Percentiles rank a stretch among this genome's conserved stretches.
Conservation (phyloP, 2,329 filamentous ascomycete genomes). For the Apiospora hydei region DNA sequence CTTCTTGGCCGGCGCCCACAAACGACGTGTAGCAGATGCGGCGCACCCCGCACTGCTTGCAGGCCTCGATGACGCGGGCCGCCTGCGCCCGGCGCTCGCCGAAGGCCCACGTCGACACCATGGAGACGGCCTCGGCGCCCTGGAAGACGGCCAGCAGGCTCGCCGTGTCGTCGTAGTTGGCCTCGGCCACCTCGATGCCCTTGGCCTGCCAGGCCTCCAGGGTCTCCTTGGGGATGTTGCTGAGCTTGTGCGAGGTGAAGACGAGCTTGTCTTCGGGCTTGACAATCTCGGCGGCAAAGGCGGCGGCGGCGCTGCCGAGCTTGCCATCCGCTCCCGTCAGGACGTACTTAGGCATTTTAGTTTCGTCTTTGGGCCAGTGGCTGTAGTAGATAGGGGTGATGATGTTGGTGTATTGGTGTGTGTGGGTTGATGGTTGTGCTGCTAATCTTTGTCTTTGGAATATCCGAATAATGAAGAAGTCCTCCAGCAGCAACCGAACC, state of each 20-base stretch:
- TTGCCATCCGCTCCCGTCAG: conserved; percentile 31
- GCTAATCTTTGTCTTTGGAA: neutral
- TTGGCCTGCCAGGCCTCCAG: conserved; percentile 24
- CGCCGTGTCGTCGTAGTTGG: conserved; percentile 31
- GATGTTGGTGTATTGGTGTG: neutral
- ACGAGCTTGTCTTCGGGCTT: conserved; percentile 31
- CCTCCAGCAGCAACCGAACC: neutral
- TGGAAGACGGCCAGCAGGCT: conserved; percentile 30
- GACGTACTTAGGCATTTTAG: conserved; percentile 31
- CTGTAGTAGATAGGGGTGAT: neutral
- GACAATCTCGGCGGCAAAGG: conserved; percentile 28
- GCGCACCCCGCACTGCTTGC: conserved; percentile 28
- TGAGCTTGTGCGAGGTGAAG: conserved; percentile 27
- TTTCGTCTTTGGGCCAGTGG: neutral
- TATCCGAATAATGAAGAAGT: neutral
- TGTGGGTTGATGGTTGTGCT: neutral
- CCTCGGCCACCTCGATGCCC: conserved; percentile 27
- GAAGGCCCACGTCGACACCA: conserved; percentile 34
- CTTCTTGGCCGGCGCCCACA: conserved; percentile 30
- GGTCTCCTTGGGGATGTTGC: conserved; percentile 25
- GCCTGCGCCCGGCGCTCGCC: conserved; percentile 30
- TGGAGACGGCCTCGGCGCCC: conserved; percentile 34
- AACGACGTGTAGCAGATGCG: conserved; percentile 35
- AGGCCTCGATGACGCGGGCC: conserved; percentile 31
- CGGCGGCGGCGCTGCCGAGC: conserved; percentile 31